Evolutionary conservation across 2,329 filamentous ascomycete species (phyloP).

Genomic region (Talaromyces rugulosus): DNA sequence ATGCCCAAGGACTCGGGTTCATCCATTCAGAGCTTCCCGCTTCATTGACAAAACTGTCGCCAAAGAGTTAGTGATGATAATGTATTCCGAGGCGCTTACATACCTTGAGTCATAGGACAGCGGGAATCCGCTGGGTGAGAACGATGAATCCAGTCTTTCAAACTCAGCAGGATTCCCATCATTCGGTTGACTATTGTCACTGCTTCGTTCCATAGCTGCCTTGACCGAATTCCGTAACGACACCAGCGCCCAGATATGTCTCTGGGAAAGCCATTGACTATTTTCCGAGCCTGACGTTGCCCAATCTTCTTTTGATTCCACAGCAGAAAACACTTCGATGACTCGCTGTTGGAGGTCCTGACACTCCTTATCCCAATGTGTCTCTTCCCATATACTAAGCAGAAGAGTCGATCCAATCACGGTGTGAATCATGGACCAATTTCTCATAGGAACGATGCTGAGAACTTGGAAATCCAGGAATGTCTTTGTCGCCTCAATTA

Average conservation of each 20-base stretch:
- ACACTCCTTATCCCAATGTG: conserved; percentile 26
- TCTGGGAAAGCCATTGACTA: conserved; percentile 25
- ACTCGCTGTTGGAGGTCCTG: conserved; percentile 26
- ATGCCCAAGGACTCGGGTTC: too few relatives aligned
- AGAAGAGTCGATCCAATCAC: conserved; percentile 29
- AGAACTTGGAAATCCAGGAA: conserved; percentile 30
- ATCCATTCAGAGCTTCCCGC: too few relatives aligned
- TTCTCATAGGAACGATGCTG: conserved; percentile 26
- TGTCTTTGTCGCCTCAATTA: conserved; percentile 25
- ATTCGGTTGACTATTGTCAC: too few relatives aligned
- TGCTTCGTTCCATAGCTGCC: too few relatives aligned
- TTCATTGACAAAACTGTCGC: too few relatives aligned
- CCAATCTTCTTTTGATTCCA: conserved; percentile 14
- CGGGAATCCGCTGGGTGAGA: too few relatives aligned
- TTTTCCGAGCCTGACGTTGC: conserved; percentile 15
- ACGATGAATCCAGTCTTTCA: too few relatives aligned
- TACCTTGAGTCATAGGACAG: too few relatives aligned
- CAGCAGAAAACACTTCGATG: conserved; percentile 25
- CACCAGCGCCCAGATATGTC: conserved; percentile 27
- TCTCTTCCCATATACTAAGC: conserved; percentile 32
- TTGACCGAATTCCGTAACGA: conserved; percentile 17
- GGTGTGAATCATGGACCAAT: conserved; percentile 33
- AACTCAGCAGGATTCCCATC: too few relatives aligned
- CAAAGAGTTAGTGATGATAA: too few relatives aligned
- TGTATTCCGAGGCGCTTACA: too few relatives aligned